Base-by-base conservation (phyloP, 371 early-diverging fungal species). In the Mucor ambiguus region DNA sequence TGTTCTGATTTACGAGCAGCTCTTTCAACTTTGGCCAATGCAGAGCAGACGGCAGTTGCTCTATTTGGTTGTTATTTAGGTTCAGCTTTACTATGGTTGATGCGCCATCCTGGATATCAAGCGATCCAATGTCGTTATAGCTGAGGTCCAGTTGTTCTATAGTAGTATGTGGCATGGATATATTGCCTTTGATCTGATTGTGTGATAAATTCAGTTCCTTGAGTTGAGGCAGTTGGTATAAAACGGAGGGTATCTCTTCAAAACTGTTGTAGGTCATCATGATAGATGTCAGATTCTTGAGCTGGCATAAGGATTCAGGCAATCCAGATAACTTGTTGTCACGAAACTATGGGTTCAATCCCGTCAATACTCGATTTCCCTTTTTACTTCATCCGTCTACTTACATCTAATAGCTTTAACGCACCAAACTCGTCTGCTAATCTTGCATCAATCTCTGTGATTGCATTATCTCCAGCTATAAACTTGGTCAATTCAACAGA, bases 401-500 rank as follows among this genome's bases (percentile, higher is more conserved):
- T 71, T 81, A 92, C 91, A 80, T 94, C 93, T 2, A 94, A 61
- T 11, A 75, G 46, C 8, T 76, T 80, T 43, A 94, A 73, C 3
- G 87, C 90, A 2, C 80, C 79, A 74, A 93, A 87, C 55, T 88
- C 88, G 20, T 77, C 82, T 7, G 79, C 81, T 48, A 94, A 70
- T 41, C 90, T 70, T 38, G 78, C 75, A 64, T 90, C 92, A 14
- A 94, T 76, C 20, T 69, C 73, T 18, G 76, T 74, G 8, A 94
- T 67, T 3, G 67, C 66, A 68, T 94, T 94, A 73, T 92, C 90
- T 24, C 90, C 83, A 33, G 89, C 84, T 32, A 88, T 75, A 5
- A 94, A 72, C 24, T 86, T 80, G 38, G 84, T 85, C 33, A 94
- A 65, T 30, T 94, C 93, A 16, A 85, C 85, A 3, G 73, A 81